Percentiles rank a stretch among this genome's conserved stretches.
Evolutionary conservation across 192 early-diverging fungal species (phyloP).

Genomic region (Linnemannia elongata): DNA sequence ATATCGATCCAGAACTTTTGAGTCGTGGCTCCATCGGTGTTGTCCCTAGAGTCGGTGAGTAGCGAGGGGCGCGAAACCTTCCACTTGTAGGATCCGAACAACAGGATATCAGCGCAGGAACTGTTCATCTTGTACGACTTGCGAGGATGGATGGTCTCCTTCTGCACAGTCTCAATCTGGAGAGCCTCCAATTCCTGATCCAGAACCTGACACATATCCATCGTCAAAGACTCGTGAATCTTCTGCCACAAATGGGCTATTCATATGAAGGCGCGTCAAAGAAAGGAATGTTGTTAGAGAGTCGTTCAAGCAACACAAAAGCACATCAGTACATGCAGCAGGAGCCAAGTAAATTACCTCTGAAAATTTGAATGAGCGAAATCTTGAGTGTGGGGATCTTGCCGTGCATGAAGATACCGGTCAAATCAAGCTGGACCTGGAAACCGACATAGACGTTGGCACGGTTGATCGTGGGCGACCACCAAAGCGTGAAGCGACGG

Average conservation of each 20-base stretch:
- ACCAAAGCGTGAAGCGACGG: constrained; percentile 99
- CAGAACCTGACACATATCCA: constrained; percentile 86
- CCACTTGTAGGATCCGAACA: constrained; percentile 99
- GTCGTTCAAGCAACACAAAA: background rate
- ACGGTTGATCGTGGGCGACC: constrained; percentile 98
- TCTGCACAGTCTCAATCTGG: constrained; percentile 98
- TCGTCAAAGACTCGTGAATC: constrained; percentile 83
- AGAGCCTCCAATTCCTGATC: constrained; percentile 98
- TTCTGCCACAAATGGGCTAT: constrained; percentile 98
- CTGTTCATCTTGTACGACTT: constrained; percentile 99
- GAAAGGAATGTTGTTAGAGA: background rate
- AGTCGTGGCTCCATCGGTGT: constrained; percentile 96
- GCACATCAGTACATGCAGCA: background rate
- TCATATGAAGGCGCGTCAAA: background rate
- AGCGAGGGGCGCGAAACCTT: constrained; percentile 95
- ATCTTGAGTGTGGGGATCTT: constrained; percentile 99
- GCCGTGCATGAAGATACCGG: constrained; percentile 99
- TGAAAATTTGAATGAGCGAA: constrained; percentile 98
- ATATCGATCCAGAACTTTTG: constrained; percentile 99
- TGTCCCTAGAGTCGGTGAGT: constrained; percentile 93
- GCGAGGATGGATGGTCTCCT: constrained; percentile 98
- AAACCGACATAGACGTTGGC: constrained; percentile 99
- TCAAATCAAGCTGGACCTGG: constrained; percentile 99
- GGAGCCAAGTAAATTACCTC: constrained; percentile 41
- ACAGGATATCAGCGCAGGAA: constrained; percentile 92